Base-by-base conservation (phyloP, 768 basidiomycete species). In the Mycena maculata region DNA sequence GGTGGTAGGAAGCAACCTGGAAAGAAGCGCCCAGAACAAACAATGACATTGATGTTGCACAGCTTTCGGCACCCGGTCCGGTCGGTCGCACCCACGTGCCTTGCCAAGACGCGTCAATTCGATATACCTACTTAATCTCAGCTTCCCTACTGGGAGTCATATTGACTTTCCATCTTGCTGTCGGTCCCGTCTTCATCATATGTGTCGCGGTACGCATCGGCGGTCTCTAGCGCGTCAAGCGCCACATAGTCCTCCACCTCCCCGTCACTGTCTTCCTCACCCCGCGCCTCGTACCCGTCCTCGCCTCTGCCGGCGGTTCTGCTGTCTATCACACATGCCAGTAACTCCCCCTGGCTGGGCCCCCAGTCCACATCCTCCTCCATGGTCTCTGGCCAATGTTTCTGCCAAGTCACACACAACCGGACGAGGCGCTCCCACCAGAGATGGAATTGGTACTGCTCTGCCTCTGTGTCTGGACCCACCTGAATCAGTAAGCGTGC, bases 371-470 rank as follows among this genome's bases (percentile, higher is more conserved):
- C n/a, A 41, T 50, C 33, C 15, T 22, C 49, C 5, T 23, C 30
- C 0, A 2, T n/a, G n/a, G 5, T 7, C 4, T 36, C 42, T 9
- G 57, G 50, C 23, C 60, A 13, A 11, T 50, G 9, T 18, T 47
- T 53, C 11, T 42, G 28, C 64, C 69, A 70, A 1, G 42, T 42
- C 9, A 28, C 36, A 42, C 60, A 62, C 9, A 67, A 47, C 3
- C 44, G 59, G 8, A 56, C 8, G 3, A 70, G 39, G 4, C 41
- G 18, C 4, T 36, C 38, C 10, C 50, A 54, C 7, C 47, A 42
- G 1, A 52, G 31, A 2, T 39, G 20, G 5, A 67, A 36, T 15
- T 66, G 65, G 30, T 66, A 67, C 1, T 38, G 44, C 15, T 48
- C 30, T 20, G 18, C 36, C 39, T 62, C 60, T 30, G 8, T 45